Conservation (phyloP, 2,329 filamentous ascomycete genomes). For the Neofusicoccum laricinum region DNA sequence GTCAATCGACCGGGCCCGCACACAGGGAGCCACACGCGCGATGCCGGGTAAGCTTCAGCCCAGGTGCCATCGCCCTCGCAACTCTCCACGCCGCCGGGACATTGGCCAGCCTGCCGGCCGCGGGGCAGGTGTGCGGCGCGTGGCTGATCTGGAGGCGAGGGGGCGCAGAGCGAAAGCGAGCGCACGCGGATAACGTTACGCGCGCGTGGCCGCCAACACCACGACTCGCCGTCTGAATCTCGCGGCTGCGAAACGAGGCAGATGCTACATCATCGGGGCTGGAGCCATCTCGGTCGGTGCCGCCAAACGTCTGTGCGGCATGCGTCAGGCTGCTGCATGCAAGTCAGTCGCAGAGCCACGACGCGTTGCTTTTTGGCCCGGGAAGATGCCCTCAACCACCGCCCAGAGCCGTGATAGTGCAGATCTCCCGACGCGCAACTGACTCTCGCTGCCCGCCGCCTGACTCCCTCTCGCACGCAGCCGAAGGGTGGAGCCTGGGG, state of each 20-base stretch:
- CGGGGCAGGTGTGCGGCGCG: neutral
- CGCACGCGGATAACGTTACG: slow-evolving; percentile 7
- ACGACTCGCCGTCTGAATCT: neutral
- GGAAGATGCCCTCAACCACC: neutral
- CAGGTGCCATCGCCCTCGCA: neutral
- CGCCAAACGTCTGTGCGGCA: slow-evolving; percentile 2
- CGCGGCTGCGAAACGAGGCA: neutral
- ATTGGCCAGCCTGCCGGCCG: neutral
- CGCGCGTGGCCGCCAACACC: neutral
- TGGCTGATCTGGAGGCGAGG: neutral
- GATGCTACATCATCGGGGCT: neutral
- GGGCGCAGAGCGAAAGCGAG: neutral
- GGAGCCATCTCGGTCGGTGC: neutral
- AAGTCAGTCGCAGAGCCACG: neutral
- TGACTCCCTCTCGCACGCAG: neutral
- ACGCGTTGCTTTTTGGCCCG: neutral
- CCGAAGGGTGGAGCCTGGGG: neutral
- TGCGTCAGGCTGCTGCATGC: neutral
- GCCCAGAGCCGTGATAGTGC: neutral
- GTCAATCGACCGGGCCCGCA: neutral
- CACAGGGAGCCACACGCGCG: neutral
- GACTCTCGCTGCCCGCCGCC: slow-evolving; percentile 9
- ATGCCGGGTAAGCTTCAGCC: neutral
- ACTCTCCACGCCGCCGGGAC: neutral
- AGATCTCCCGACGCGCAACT: slow-evolving; percentile 6